Conservation (phyloP, 257 asterid species). For the Lithospermum erythrorhizon region DNA sequence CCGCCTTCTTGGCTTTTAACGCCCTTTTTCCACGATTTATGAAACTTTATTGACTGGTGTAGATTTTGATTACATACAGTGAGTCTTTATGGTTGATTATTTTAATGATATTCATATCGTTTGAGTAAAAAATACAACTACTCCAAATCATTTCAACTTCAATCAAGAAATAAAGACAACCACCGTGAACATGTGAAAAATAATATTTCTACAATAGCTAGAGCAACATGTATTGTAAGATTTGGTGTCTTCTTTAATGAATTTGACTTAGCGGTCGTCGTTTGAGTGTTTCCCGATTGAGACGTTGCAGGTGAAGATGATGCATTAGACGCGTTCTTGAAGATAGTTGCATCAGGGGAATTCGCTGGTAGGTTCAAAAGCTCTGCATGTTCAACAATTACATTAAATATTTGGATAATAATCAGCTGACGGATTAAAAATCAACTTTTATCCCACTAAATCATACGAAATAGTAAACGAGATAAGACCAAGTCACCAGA, state of each 20-base stretch:
- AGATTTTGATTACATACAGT: too few species aligned
- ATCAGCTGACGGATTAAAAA: too few species aligned
- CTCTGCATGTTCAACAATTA: constrained; percentile 25
- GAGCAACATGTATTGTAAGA: constrained; percentile 5
- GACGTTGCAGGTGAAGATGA: constrained; percentile 14
- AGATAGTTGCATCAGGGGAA: constrained; percentile 66
- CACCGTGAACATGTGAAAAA: constrained; percentile 14
- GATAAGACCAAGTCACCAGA: too few species aligned
- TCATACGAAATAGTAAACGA: too few species aligned
- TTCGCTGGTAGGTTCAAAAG: constrained; percentile 50
- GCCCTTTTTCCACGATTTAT: too few species aligned
- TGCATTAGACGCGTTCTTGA: constrained; percentile 24
- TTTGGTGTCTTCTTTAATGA: constrained; percentile 23
- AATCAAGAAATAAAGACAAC: not conserved
- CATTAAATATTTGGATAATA: not conserved
- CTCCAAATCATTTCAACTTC: not conserved
- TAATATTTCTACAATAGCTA: constrained; percentile 17
- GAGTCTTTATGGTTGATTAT: too few species aligned
- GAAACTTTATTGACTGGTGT: too few species aligned
- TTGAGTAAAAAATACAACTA: too few species aligned
- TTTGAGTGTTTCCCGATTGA: constrained; percentile 19
- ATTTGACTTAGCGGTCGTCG: constrained; percentile 4
- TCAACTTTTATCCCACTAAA: too few species aligned
- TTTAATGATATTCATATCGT: too few species aligned
- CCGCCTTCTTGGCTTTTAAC: too few species aligned